Percentiles rank a stretch among this genome's conserved stretches.
phyloP scores from a whole-genome alignment of 2,329 filamentous ascomycete genomes.

The Lachnum nothofagi region DNA sequence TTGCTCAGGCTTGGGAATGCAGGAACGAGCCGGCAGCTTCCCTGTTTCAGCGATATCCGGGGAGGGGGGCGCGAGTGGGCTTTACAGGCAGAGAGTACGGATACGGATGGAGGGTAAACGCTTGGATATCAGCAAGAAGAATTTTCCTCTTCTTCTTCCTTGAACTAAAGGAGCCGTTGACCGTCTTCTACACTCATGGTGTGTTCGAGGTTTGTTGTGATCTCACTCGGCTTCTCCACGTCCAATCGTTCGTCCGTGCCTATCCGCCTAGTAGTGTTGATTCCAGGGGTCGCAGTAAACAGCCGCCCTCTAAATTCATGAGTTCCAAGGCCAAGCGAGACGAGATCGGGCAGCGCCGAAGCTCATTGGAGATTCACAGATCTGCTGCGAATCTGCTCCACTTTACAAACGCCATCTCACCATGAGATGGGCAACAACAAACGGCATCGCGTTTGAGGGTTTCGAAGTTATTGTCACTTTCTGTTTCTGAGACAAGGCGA shows the following conservation, averaged over 20 bases:
- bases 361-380: not conserved
- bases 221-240: slow-evolving; percentile 10
- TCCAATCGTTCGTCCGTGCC: slow-evolving; percentile 19
- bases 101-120: slow-evolving; percentile 2
- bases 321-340: too few relatives aligned
- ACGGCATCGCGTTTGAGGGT: too few relatives aligned
- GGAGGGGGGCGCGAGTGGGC: slow-evolving; percentile 26
- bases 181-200: not conserved
- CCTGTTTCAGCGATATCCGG: slow-evolving; percentile 29
- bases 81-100: slow-evolving; percentile 1
- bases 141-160: slow-evolving; percentile 6
- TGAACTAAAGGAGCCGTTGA: too few relatives aligned
- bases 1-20: slow-evolving; percentile 13
- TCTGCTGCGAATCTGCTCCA: slow-evolving; percentile 6
- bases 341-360: too few relatives aligned
- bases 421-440: too few relatives aligned
- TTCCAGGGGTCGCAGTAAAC: slow-evolving; percentile 1
- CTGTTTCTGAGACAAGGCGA: too few relatives aligned
- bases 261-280: not conserved
- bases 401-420: too few relatives aligned
- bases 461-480: too few relatives aligned
- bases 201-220: slow-evolving; percentile 12
- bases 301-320: too few relatives aligned
- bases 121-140: not conserved
- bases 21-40: slow-evolving; percentile 12